Evolutionary conservation across 2,329 filamentous ascomycete genomes (phyloP).

Genomic region (Pyricularia pennisetigena): DNA sequence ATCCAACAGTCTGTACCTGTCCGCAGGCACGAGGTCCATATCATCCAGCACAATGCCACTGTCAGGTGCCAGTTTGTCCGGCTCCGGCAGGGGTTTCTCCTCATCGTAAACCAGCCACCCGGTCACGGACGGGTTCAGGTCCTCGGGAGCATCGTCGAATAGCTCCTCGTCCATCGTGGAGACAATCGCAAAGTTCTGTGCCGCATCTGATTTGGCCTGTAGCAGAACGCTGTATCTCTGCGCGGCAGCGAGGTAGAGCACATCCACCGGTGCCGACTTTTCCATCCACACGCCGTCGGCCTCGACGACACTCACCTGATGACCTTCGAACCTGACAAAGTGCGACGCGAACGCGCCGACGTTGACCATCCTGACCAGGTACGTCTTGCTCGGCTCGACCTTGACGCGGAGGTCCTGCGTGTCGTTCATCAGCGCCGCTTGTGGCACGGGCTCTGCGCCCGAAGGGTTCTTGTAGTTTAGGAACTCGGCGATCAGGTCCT

Average conservation of each 20-base stretch:
- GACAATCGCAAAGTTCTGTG: conserved; percentile 57
- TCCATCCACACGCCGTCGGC: conserved; percentile 64
- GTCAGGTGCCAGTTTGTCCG: not conserved
- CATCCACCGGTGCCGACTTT: conserved; percentile 40
- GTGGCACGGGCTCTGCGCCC: conserved; percentile 55
- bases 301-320: conserved; percentile 60
- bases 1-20: conserved; percentile 49
- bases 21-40: conserved; percentile 57
- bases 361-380: conserved; percentile 63
- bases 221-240: conserved; percentile 56
- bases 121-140: conserved; percentile 58
- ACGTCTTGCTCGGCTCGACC: conserved; percentile 58
- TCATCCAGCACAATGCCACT: conserved; percentile 52
- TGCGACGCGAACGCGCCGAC: conserved; percentile 62
- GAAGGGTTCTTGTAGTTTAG: conserved; percentile 44
- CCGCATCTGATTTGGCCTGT: conserved; percentile 52
- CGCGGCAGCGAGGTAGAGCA: conserved; percentile 57
- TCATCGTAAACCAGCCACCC: conserved; percentile 53
- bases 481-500: conserved; percentile 34
- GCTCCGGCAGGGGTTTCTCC: conserved; percentile 18
- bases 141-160: conserved; percentile 58
- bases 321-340: conserved; percentile 57
- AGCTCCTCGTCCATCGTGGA: conserved; percentile 61
- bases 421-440: conserved; percentile 64
- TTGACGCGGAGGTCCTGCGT: conserved; percentile 49